Base-by-base conservation (phyloP, 257 asterid species). In the Solanum virginianum region DNA sequence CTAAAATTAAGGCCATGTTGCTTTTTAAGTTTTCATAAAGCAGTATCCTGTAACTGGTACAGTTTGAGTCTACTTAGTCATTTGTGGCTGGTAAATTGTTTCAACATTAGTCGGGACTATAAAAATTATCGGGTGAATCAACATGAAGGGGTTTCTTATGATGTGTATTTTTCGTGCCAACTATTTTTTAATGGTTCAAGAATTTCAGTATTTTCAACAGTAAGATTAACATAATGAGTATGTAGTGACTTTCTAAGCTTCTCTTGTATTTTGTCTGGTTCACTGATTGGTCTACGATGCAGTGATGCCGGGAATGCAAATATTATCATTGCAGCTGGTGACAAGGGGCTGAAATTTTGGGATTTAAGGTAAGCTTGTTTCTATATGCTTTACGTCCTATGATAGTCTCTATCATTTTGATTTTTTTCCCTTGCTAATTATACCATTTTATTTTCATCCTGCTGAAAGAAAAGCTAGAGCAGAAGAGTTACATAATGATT, bases 331-430 rank as follows among this genome's bases (percentile, higher is more conserved):
- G 85, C 95, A 62, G 94, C 92, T 26, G 97, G 98, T 83, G 87
- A 89, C 81, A 95, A 90, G 89, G 97, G 99, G 86, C 89, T 93
- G 86, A 95, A 93, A 86, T 93, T 94, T 89, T 96, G 99, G 98
- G 98, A 96, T 87, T 85, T 95, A 83, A 93, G 98, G 98, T 96
- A 90, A 70, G 93, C 84, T 24, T 63, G 80, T 57, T 66, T 82
- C 53, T 47, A 26, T 54, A 82, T 45, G 80, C 43, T 24, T 82
- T 45, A 63, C 45, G 22, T 63, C 60, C 81, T 75, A 7, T 75
- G 59, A 75, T 75, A 49, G 59, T 49, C 43, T 75, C 79, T 70
- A 18, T 70, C 22, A 8, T 49, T 47, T 10, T 49, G 81, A 75
- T 49, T 14, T 74, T 24, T 74, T 14, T 6, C 22, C 60, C 43